A percentile compares a stretch with the other conserved stretches of the same genome.
phyloP scores from a whole-genome alignment of 2,329 filamentous ascomycete genomes.

The Cryphonectria radicalis region DNA sequence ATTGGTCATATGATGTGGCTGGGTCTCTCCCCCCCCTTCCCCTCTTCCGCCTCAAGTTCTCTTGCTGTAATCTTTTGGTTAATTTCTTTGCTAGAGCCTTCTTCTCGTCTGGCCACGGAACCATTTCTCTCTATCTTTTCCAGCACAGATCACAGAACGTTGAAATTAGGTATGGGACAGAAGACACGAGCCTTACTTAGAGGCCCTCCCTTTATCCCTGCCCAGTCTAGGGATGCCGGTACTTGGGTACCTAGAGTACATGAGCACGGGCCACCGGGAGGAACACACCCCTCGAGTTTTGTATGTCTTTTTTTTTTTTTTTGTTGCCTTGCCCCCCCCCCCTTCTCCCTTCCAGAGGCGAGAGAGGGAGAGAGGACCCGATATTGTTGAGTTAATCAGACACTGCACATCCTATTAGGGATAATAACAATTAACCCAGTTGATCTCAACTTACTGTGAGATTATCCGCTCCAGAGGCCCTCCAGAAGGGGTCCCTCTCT shows the following conservation, averaged over 20 bases:
- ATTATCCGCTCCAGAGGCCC: neutral
- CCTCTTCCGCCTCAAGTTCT: neutral
- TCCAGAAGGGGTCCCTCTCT: neutral
- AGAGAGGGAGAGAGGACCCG: neutral
- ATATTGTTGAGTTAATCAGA: neutral
- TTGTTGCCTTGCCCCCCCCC: too few relatives aligned
- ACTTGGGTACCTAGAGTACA: slow-evolving; percentile 17
- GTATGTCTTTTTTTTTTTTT: neutral
- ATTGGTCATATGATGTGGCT: neutral
- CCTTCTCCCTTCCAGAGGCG: too few relatives aligned
- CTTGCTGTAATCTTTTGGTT: neutral
- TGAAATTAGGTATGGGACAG: slow-evolving; percentile 28
- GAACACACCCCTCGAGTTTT: neutral
- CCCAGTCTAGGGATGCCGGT: slow-evolving; percentile 17
- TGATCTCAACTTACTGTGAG: slow-evolving; percentile 1
- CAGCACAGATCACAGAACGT: slow-evolving; percentile 25
- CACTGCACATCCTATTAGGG: neutral
- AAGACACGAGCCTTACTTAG: slow-evolving; percentile 15
- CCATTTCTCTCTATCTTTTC: neutral
- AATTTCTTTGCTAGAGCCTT: neutral
- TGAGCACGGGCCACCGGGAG: slow-evolving; percentile 8
- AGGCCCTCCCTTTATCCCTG: slow-evolving; percentile 24
- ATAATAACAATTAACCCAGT: slow-evolving; percentile 2
- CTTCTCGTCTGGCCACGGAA: neutral
- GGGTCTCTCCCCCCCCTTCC: too few relatives aligned